These are phyloP conservation scores for Diaporthe caulivora DNA, from an alignment of 2,329 filamentous ascomycete genomes.

Conservation along the genomic window DNA sequence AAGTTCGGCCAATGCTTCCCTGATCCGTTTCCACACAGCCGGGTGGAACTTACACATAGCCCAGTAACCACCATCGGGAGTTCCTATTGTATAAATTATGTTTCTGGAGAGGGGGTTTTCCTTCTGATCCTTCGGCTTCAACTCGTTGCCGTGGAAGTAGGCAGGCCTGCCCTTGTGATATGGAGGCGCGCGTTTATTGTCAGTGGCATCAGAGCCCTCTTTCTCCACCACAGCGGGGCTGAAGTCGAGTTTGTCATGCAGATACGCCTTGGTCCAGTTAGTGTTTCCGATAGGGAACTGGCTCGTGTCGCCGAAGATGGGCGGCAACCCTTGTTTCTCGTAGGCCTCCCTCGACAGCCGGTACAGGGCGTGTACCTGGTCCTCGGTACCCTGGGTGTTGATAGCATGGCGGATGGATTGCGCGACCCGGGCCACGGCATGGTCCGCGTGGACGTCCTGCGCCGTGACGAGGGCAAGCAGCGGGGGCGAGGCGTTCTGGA, in stretches of 20 bases:
- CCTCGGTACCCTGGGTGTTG: slow-evolving; percentile 47
- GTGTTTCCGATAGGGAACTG: slow-evolving; percentile 48
- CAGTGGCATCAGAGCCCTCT: background rate
- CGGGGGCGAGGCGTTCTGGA: slow-evolving; percentile 7
- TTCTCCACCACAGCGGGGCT: slow-evolving; percentile 41
- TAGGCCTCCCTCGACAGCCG: slow-evolving; percentile 44
- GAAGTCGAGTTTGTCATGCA: slow-evolving; percentile 47
- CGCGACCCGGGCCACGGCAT: slow-evolving; percentile 42
- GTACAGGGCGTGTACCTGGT: slow-evolving; percentile 52
- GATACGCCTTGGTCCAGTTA: slow-evolving; percentile 49
- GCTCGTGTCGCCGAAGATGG: slow-evolving; percentile 47
- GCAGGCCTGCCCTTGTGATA: background rate
- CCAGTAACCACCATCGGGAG: slow-evolving; percentile 6
- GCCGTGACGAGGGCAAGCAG: background rate
- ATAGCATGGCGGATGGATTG: slow-evolving; percentile 47
- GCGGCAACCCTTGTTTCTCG: slow-evolving; percentile 41
- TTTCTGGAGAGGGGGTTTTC: slow-evolving; percentile 10
- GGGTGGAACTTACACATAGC: slow-evolving; percentile 4
- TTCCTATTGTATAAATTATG: background rate
- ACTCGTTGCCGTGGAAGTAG: slow-evolving; percentile 6
- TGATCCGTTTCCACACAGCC: background rate
- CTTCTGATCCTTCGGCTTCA: background rate
- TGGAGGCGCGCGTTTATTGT: background rate
- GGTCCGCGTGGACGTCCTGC: slow-evolving; percentile 9
- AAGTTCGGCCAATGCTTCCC: background rate